Evolutionary conservation across 139 green algal species (phyloP).

Genomic region (Tetratostichococcus sp.): DNA sequence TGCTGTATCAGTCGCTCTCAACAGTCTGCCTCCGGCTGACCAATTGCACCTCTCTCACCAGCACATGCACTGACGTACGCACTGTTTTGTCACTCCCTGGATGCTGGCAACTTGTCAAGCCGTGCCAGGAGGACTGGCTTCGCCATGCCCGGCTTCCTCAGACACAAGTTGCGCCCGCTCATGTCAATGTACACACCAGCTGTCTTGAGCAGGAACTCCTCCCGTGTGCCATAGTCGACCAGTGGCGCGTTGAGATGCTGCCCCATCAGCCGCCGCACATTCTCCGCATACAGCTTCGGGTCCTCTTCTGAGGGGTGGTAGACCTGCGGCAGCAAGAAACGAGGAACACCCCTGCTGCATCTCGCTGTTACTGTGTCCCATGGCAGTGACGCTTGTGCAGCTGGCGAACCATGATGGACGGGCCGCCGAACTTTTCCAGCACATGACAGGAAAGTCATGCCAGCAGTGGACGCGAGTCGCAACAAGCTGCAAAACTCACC

Average conservation of each 20-base stretch:
- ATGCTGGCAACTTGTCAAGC: not conserved
- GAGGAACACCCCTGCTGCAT: too few relatives aligned
- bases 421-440: too few relatives aligned
- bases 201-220: constrained; percentile 27
- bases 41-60: too few relatives aligned
- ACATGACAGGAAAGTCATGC: too few relatives aligned
- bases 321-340: not conserved
- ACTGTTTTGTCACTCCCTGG: not conserved
- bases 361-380: too few relatives aligned
- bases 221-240: constrained; percentile 11
- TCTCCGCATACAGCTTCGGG: constrained; percentile 36
- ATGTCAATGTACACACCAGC: constrained; percentile 14
- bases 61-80: too few relatives aligned
- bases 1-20: too few relatives aligned
- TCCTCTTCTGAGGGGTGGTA: constrained; percentile 31
- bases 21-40: too few relatives aligned
- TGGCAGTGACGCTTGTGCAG: too few relatives aligned
- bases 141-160: not conserved
- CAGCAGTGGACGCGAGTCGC: too few relatives aligned
- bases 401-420: too few relatives aligned
- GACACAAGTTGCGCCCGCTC: constrained; percentile 5
- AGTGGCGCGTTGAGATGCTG: constrained; percentile 12
- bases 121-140: not conserved
- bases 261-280: constrained; percentile 38
- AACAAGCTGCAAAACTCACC: too few relatives aligned